Base-by-base conservation (phyloP, 2,329 filamentous ascomycete genomes). In the Aureobasidium lini region DNA sequence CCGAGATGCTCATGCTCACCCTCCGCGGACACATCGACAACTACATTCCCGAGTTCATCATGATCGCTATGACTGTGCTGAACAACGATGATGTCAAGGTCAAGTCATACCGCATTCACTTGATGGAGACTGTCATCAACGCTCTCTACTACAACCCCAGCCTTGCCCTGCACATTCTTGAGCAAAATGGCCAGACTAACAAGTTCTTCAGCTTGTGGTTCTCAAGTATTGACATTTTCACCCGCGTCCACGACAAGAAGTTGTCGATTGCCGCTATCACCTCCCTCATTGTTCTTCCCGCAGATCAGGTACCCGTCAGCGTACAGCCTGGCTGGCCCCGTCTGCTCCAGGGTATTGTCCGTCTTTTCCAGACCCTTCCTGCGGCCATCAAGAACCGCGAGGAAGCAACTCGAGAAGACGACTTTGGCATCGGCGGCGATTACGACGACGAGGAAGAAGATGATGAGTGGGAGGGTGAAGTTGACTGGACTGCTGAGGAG, bases 201-300 rank as follows among this genome's bases (percentile, higher is more conserved):
- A 95, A 95, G 71, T 99, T 99, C 78, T 99, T 99, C 79, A 96
- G 90, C 75, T 78, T 95, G 61, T 99, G 94, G 94, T 99, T 99
- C 74, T 90, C 90, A 43, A 95, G 87, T 76, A 99, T 99, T 77
- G 88, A 95, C 63, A 87, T 84, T 68, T 97, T 99, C 77, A 89
- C 85, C 56, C 84, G 94, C 43, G 94, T 99, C 2, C 94, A 99
- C 72, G 94, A 99, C 79, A 99, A 99, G 83, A 99, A 96, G 80
- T 81, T 99, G 29, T 96, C 90, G 63, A 96, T 99, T 67, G 89
- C 92, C 16, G 93, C 92, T 48, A 97, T 99, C 66, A 87, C 89
- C 61, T 83, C 90, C 6, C 83, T 99, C 10, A 83, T 99, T 54
- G 89, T 86, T 47, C 76, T 99, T 61, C 84, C 83, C 62, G 85